These are phyloP conservation scores for Lupinus albus DNA, from an alignment of 306 rosid species.

Conservation along the genomic window DNA sequence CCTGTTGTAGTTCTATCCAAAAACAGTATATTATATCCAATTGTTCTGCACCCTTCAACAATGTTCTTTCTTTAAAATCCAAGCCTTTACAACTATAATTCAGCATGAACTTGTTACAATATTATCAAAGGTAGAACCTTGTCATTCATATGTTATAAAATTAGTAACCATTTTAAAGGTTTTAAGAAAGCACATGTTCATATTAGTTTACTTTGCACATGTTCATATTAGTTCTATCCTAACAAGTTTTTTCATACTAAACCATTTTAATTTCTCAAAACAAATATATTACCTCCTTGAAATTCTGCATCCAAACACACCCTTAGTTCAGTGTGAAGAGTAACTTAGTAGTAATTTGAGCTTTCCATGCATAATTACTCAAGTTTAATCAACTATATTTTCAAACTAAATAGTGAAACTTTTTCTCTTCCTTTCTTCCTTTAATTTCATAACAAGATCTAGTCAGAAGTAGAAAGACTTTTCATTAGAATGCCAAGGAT, in stretches of 20 bases:
- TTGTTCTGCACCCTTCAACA: conserved; percentile 7
- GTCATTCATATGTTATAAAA: not conserved
- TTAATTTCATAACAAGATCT: conserved; percentile 1
- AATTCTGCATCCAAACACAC: not conserved
- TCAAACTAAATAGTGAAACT: not conserved
- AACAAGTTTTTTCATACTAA: not conserved
- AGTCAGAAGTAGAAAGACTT: not conserved
- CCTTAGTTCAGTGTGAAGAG: not conserved
- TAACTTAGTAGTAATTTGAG: not conserved
- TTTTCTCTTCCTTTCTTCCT: conserved; percentile 1
- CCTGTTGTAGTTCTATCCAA: not conserved
- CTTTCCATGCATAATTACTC: not conserved
- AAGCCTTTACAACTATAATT: not conserved
- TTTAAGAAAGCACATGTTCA: not conserved
- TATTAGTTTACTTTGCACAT: not conserved
- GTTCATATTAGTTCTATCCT: not conserved
- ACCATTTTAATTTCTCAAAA: not conserved
- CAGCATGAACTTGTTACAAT: not conserved
- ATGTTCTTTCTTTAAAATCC: conserved; percentile 19
- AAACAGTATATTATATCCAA: not conserved
- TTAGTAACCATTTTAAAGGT: not conserved
- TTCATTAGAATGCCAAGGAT: not conserved
- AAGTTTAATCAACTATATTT: not conserved
- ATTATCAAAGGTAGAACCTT: not conserved
- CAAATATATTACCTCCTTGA: not conserved